A percentile compares a stretch with the other conserved stretches of the same genome.
These are phyloP conservation scores for Talaromyces borbonicus DNA, from an alignment of 495 filamentous ascomycete genomes.

Conservation along the genomic window DNA sequence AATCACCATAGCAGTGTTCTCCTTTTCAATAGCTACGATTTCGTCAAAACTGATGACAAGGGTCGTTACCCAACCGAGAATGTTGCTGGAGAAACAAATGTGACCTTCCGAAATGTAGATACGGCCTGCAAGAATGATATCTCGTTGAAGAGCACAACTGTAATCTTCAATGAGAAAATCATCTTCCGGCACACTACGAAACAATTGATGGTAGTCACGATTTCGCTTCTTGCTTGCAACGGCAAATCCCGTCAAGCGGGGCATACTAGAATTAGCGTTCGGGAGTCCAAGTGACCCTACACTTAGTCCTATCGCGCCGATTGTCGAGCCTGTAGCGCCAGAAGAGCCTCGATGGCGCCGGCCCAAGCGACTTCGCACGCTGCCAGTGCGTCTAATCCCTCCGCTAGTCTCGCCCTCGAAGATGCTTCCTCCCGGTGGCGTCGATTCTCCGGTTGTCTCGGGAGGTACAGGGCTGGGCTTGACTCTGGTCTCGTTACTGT, in stretches of 20 bases:
- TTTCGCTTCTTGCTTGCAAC: constrained; percentile 95
- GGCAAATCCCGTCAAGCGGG: constrained; percentile 86
- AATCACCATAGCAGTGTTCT: constrained; percentile 90
- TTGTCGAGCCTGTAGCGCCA: constrained; percentile 63
- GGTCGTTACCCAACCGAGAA: constrained; percentile 94
- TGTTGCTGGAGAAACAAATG: constrained; percentile 98
- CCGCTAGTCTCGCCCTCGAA: constrained; percentile 54
- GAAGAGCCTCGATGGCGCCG: constrained; percentile 77
- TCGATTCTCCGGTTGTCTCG: constrained; percentile 43
- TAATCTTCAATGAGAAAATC: constrained; percentile 99
- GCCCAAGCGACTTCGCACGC: constrained; percentile 70
- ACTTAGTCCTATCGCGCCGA: constrained; percentile 59
- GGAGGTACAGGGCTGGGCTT: constrained; percentile 20
- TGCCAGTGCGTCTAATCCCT: constrained; percentile 59
- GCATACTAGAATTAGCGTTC: constrained; percentile 44
- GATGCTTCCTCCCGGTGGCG: constrained; percentile 54
- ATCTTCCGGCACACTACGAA: constrained; percentile 94
- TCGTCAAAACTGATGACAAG: constrained; percentile 97
- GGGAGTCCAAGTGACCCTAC: constrained; percentile 57
- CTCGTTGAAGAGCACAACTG: constrained; percentile 88
- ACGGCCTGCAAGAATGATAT: constrained; percentile 89
- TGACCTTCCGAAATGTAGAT: constrained; percentile 96
- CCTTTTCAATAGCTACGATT: constrained; percentile 92
- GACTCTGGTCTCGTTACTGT: constrained; percentile 23
- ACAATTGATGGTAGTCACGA: constrained; percentile 84